phyloP scores from a whole-genome alignment of 345 rosid genomes.

The Eucalyptus camaldulensis region DNA sequence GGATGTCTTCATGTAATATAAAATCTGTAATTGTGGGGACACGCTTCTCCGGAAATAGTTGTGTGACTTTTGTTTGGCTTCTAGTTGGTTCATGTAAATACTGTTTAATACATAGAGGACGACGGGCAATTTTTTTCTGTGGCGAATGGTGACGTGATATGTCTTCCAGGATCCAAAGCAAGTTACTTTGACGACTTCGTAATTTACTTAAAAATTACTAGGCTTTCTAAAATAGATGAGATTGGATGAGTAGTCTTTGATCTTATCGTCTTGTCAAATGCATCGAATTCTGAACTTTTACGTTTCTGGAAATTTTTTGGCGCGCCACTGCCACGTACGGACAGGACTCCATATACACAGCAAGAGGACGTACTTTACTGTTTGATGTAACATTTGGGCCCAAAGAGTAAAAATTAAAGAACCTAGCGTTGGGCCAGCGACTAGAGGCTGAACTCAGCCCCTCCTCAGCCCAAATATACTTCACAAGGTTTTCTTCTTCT shows the following conservation, averaged over 20 bases:
- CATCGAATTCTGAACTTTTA: background rate
- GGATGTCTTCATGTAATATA: background rate
- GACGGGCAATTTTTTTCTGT: background rate
- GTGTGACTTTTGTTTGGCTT: background rate
- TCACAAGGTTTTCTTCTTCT: background rate
- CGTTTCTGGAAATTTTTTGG: background rate
- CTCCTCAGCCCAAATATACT: background rate
- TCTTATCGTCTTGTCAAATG: background rate
- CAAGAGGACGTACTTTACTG: background rate
- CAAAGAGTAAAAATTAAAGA: background rate
- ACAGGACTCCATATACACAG: background rate
- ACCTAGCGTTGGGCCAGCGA: background rate
- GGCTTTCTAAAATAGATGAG: background rate
- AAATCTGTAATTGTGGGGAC: background rate
- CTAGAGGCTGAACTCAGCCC: background rate
- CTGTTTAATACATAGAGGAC: background rate
- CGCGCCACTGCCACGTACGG: background rate
- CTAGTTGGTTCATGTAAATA: background rate
- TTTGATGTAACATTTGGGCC: background rate
- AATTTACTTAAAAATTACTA: background rate
- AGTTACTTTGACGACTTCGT: background rate
- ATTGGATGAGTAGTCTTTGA: background rate
- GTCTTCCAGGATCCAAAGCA: background rate
- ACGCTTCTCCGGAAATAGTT: background rate
- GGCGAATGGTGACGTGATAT: background rate